Percentiles rank a stretch among this genome's conserved stretches.
Evolutionary conservation across 108 stramenopile species (phyloP).

Genomic region (Cyclotella cryptica): DNA sequence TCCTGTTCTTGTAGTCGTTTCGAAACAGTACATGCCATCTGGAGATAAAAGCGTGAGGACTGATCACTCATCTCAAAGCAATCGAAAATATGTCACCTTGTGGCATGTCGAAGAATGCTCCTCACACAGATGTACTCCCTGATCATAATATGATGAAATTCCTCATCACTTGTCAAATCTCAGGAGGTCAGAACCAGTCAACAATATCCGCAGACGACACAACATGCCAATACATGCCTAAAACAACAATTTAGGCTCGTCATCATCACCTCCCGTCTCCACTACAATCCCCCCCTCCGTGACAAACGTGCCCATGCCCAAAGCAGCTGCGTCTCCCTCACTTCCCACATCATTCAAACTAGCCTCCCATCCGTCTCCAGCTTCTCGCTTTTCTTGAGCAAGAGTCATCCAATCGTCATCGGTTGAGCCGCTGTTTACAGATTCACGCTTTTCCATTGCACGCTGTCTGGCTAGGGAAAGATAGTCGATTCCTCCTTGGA

Average conservation of each 20-base stretch:
- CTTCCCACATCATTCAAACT: slow-evolving; percentile 40
- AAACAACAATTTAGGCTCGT: slow-evolving; percentile 21
- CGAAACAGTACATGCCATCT: too few relatives aligned
- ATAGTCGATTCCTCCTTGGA: slow-evolving; percentile 38
- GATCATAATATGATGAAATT: too few relatives aligned
- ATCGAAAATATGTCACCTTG: too few relatives aligned
- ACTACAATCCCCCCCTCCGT: slow-evolving; percentile 47
- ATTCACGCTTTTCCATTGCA: slow-evolving; percentile 30
- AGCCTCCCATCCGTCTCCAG: slow-evolving; percentile 41
- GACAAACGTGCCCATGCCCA: slow-evolving; percentile 42
- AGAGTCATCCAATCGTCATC: slow-evolving; percentile 40
- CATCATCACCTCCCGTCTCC: slow-evolving; percentile 17
- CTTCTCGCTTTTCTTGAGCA: slow-evolving; percentile 16
- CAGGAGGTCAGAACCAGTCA: too few relatives aligned
- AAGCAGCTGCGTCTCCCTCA: slow-evolving; percentile 15
- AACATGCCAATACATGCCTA: background rate
- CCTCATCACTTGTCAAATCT: background rate
- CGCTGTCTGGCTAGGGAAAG: slow-evolving; percentile 38
- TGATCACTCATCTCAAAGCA: too few relatives aligned
- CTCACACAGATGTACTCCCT: too few relatives aligned
- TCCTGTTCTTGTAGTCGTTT: too few relatives aligned
- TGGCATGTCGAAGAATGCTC: too few relatives aligned
- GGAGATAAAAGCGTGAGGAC: too few relatives aligned
- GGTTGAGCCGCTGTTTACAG: slow-evolving; percentile 23
- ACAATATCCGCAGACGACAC: background rate